These are phyloP conservation scores for Rutstroemia sp. DNA, from an alignment of 2,329 filamentous ascomycete genomes.

Conservation along the genomic window DNA sequence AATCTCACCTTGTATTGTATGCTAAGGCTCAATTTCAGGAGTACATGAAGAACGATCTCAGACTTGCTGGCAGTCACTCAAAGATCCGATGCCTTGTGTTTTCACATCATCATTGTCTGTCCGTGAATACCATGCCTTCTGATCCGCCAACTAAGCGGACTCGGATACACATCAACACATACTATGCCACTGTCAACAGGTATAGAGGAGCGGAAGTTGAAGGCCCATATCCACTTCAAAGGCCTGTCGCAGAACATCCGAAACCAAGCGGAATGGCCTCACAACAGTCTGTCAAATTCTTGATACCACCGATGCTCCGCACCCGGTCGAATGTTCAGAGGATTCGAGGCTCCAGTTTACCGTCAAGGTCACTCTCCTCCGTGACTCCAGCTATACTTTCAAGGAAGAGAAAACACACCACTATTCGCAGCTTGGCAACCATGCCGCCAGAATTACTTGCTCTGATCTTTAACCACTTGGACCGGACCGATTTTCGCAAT, in stretches of 20 bases:
- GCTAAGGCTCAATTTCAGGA: neutral
- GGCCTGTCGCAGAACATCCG: neutral
- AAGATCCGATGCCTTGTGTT: neutral
- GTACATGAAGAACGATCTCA: conserved; percentile 2
- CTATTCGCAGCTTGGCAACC: conserved; percentile 10
- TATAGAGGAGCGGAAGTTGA: neutral
- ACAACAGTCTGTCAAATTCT: neutral
- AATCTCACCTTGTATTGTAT: neutral
- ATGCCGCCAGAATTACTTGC: conserved; percentile 18
- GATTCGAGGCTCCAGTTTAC: neutral
- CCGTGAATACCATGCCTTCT: neutral
- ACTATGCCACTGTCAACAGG: neutral
- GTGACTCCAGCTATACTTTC: neutral
- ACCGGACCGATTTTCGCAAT: conserved; percentile 11
- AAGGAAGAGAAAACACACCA: neutral
- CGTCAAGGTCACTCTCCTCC: neutral
- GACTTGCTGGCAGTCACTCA: neutral
- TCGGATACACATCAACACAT: neutral
- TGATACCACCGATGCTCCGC: neutral
- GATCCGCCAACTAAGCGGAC: neutral
- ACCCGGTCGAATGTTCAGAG: neutral
- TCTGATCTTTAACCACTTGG: conserved; percentile 15
- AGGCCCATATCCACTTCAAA: neutral
- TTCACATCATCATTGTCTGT: neutral
- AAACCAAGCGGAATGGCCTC: neutral